Evolutionary conservation across 768 basidiomycete genomes (phyloP), one percentile per base, ranked within the genome.

Genomic region (Exidia glandulosa): DNA sequence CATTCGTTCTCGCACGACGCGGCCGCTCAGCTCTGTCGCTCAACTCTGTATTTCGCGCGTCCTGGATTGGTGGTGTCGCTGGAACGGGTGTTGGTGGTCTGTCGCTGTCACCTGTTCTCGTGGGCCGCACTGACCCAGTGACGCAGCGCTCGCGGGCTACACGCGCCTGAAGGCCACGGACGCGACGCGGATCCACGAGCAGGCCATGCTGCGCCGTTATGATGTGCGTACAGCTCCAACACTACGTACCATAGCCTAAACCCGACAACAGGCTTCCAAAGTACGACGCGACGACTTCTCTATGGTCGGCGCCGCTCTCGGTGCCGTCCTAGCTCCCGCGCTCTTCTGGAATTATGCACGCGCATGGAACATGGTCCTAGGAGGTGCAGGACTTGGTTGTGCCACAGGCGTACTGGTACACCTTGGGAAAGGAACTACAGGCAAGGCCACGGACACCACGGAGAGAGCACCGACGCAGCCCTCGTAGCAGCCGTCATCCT

Each of bases 241-340:
- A 61, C 6, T 67, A 31, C n/a, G 58, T 41, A 1, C 33, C 12
- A 25, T 45, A 29, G 60, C 57, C 54, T 56, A 16, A 56, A 59
- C 34, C n/a, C 30, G 50, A 13, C 30, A n/a, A 10, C 57, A 90
- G 87, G 79, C 77, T 14, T 73, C 75, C 45, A 76, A 80, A 25
- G 70, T 88, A 57, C 76, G 88, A 63, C 76, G 79, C 54, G 83
- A 89, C 59, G 90, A 91, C 68, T 84, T 88, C 67, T 79, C 87
- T 25, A 88, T 82, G 2, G 87, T 91, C 52, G 90, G 90, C 29
- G 77, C 78, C 23, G 66, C 90, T 54, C 70, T 92, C 25, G 79
- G 77, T 60, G 81, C 80, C 16, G 79, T 86, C 14, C 68, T 90
- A 2, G 80, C 78, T 3, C 85, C 90, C 2, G 85, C 87, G 2